Conservation (phyloP, 202 grass and related monocot genomes). For the Miscanthus sacchariflorus region DNA sequence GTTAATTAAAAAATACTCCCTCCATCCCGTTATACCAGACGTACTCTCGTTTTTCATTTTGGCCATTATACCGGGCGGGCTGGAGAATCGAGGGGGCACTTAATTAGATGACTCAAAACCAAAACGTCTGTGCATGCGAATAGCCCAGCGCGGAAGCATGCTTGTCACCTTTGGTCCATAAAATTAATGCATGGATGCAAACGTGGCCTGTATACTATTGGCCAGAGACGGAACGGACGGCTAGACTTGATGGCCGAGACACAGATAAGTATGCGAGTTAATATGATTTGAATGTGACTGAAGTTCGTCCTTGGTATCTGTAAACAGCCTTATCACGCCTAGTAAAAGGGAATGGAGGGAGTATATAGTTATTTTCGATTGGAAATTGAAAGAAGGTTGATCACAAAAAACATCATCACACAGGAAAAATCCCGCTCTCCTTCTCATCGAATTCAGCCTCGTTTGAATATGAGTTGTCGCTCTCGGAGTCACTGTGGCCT, state of each 20-base stretch:
- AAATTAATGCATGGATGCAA: neutral
- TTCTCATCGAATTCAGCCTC: too few relatives aligned
- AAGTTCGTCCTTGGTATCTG: neutral
- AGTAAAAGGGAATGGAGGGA: too few relatives aligned
- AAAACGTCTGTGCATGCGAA: neutral
- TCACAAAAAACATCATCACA: too few relatives aligned
- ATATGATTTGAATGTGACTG: neutral
- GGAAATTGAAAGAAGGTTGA: too few relatives aligned
- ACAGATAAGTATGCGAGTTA: neutral
- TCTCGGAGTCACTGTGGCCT: too few relatives aligned
- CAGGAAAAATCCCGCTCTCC: too few relatives aligned
- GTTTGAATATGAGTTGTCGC: too few relatives aligned
- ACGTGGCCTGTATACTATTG: neutral
- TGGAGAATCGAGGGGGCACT: neutral
- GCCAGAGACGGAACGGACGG: neutral
- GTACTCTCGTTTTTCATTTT: neutral
- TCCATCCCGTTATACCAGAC: neutral
- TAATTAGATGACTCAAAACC: neutral
- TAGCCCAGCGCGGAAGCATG: neutral
- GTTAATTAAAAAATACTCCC: neutral
- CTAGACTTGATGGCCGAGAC: too few relatives aligned
- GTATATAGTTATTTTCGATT: too few relatives aligned
- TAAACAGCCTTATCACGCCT: too few relatives aligned
- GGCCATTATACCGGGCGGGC: neutral
- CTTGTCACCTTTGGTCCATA: neutral